These are phyloP conservation scores for Spinacia oleracea DNA, from an alignment of 179 eudicot species.

Conservation along the genomic window DNA sequence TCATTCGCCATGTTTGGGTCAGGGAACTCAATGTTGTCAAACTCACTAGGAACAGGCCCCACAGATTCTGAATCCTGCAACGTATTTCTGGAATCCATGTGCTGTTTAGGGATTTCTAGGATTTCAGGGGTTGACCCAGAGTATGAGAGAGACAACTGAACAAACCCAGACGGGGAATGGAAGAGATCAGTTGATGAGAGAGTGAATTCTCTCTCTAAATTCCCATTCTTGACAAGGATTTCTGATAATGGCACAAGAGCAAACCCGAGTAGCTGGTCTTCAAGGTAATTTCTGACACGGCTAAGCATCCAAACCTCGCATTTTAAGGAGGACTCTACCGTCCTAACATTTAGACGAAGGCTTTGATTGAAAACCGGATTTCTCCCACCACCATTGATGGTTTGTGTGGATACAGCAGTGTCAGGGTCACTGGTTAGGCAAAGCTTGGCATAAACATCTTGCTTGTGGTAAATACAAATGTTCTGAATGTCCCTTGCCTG, in stretches of 20 bases:
- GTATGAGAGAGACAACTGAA: constrained; percentile 69
- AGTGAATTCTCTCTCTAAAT: constrained; percentile 68
- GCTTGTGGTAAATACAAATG: constrained; percentile 88
- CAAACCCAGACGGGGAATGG: constrained; percentile 95
- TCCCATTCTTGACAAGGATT: constrained; percentile 55
- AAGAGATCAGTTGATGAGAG: constrained; percentile 88
- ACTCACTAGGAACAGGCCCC: constrained; percentile 40
- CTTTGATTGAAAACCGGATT: constrained; percentile 81
- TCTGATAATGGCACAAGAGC: constrained; percentile 86
- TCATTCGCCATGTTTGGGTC: constrained; percentile 75
- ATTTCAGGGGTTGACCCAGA: constrained; percentile 71
- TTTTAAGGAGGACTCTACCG: constrained; percentile 64
- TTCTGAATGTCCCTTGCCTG: constrained; percentile 85
- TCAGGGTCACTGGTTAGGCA: constrained; percentile 76
- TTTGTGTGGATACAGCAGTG: constrained; percentile 66
- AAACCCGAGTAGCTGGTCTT: constrained; percentile 89
- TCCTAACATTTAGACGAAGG: constrained; percentile 53
- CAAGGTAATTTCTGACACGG: constrained; percentile 85
- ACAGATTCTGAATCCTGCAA: constrained; percentile 22
- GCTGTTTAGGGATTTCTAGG: constrained; percentile 42
- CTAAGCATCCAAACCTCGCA: constrained; percentile 98
- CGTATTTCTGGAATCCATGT: constrained; percentile 22
- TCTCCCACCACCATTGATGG: constrained; percentile 82
- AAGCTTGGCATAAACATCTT: constrained; percentile 88
- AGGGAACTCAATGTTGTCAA: constrained; percentile 85